Base-by-base conservation (phyloP, 495 filamentous ascomycete species). In the Annulohypoxylon bovei region DNA sequence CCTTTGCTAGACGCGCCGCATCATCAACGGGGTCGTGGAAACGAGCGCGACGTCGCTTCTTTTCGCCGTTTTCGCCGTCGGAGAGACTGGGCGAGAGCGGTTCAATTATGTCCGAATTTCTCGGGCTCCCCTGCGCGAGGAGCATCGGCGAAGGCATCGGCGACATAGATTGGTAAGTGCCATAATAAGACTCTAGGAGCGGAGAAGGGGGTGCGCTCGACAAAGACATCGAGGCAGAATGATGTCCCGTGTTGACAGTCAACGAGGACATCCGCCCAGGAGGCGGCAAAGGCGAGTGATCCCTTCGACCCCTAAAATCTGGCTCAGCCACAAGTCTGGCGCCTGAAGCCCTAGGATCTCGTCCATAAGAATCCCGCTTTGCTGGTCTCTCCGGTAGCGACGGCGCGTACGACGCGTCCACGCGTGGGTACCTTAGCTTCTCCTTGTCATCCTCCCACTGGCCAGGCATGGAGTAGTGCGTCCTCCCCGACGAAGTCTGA, bases 81-180 rank as follows among this genome's bases (percentile, higher is more conserved):
- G 83, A 83, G 11, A 75, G 68, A 59, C 81, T 69, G 18, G 81
- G 83, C 5, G 81, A 83, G 6, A 84, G 71, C 1, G 79, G 76
- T 25, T 84, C 80, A 56, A 83, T 39, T 8, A 79, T 52, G 35
- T 76, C 68, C 16, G 74, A 53, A 4, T 46, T 63, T 72, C 76
- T 66, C 65, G 79, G 72, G 58, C 77, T 63, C 12, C 74, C 62
- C 11, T 75, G 55, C 22, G 85, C 78, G 1, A 85, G 79, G 27
- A 87, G 78, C 33, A 86, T 81, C 0, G 95, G 92, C 0, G 92
- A 93, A 0, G 94, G 94, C 93, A 97, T 95, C 1, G 95, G 95
- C 1, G 94, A 97, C 71, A 98, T 93, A 55, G 91, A 92, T 78
- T 99, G 95, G 75, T 96, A 99, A 1, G 94, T 97, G 6, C 95